These are phyloP conservation scores for Cercospora beticola DNA, from an alignment of 2,329 filamentous ascomycete genomes.

Conservation along the genomic window DNA sequence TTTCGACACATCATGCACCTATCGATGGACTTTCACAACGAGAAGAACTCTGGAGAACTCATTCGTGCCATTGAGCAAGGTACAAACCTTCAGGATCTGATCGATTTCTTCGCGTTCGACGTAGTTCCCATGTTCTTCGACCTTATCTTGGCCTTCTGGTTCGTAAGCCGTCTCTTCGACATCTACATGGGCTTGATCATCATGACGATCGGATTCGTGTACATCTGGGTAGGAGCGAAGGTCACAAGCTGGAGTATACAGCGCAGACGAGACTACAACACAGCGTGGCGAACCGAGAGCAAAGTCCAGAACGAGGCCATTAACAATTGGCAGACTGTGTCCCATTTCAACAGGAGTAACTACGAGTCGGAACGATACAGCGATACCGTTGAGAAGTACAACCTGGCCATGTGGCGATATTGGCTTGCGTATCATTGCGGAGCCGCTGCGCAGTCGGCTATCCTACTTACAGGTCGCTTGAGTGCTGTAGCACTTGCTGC, in stretches of 20 bases:
- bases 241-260: conserved; percentile 43
- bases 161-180: conserved; percentile 63
- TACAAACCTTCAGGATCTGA: conserved; percentile 57
- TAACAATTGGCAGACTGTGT: conserved; percentile 60
- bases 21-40: conserved; percentile 68
- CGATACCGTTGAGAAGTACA: conserved; percentile 41
- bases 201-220: conserved; percentile 49
- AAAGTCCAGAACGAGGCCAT: conserved; percentile 59
- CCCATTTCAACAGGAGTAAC: conserved; percentile 57
- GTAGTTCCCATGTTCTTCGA: conserved; percentile 64
- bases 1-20: conserved; percentile 69
- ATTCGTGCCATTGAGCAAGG: conserved; percentile 66
- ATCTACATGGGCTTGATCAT: conserved; percentile 57
- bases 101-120: conserved; percentile 61
- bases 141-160: conserved; percentile 59
- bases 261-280: conserved; percentile 33
- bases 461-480: conserved; percentile 52
- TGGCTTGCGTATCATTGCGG: conserved; percentile 36
- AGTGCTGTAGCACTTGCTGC: conserved; percentile 54
- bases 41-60: conserved; percentile 63
- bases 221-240: conserved; percentile 53
- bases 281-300: conserved; percentile 48
- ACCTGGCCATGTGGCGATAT: conserved; percentile 33
- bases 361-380: conserved; percentile 56
- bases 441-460: conserved; percentile 46